Base-by-base conservation (phyloP, 2,329 filamentous ascomycete species). In the Diaporthe vaccinii region DNA sequence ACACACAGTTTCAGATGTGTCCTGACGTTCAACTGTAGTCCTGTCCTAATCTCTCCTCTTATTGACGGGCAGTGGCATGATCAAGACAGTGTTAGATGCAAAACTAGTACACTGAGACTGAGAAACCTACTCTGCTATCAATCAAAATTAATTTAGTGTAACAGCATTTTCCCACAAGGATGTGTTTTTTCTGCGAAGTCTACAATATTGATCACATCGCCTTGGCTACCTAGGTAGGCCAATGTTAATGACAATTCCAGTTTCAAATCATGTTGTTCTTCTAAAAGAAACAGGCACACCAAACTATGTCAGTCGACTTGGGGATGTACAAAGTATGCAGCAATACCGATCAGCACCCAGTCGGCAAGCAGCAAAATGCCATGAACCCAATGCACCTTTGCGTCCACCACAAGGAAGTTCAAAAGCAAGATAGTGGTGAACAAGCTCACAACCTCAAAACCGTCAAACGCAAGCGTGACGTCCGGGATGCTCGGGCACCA, bases 381-480 rank as follows among this genome's bases (percentile, higher is more conserved):
- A n/a, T 74, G 36, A 1, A 74, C 67, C 75, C 58, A 61, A 46
- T 76, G 44, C n/a, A 72, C 46, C 41, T 76, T 71, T 8, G 65
- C 36, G 46, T 72, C 44, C 28, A 75, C 67, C 28, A 74, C 51
- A 7, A 74, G 49, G 31, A 74, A 68, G 6, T 61, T 68, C 31
- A 76, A 22, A 25, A 74, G 62, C 46, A 76, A n/a, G 6, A 74
- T 67, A 1, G 67, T 69, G 3, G 51, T 57, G 22, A 74, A 72
- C 49, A 76, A 49, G 51, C 67, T 69, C 1, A 76, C 72, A 14
- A 74, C 59, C 57, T 76, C 72, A 12, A 69, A 61, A 0, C 59
- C 65, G 14, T 75, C 75, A 25, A 75, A 70, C 20, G 68, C 73
- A 1, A 73, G 36, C 2, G 61, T 75, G n/a, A 65, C 69, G 4